Evolutionary conservation across 768 basidiomycete genomes (phyloP).

Genomic region (Leccinum broughii): DNA sequence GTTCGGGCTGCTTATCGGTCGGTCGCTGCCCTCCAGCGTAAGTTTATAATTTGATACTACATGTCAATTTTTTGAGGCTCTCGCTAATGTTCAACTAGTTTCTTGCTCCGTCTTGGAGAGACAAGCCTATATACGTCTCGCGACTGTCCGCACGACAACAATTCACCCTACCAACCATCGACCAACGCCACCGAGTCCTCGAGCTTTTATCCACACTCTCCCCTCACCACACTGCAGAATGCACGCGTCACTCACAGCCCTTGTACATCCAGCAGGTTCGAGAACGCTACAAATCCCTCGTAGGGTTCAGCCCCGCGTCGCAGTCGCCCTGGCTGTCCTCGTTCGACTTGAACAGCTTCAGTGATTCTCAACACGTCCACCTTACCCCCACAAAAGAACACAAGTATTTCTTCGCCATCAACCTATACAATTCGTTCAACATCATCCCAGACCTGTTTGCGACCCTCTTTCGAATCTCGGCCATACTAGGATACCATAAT

Average conservation of each 20-base stretch:
- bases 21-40: slow-evolving; percentile 42
- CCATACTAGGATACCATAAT: slow-evolving; percentile 95
- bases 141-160: slow-evolving; percentile 59
- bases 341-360: slow-evolving; percentile 46
- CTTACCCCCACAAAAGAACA: slow-evolving; percentile 59
- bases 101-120: slow-evolving; percentile 49
- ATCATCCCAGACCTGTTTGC: slow-evolving; percentile 97
- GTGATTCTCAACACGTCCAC: slow-evolving; percentile 40
- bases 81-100: slow-evolving; percentile 19
- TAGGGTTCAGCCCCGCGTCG: slow-evolving; percentile 70
- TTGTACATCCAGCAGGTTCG: slow-evolving; percentile 82
- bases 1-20: slow-evolving; percentile 58
- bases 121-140: slow-evolving; percentile 46
- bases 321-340: slow-evolving; percentile 60
- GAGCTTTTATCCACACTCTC: slow-evolving; percentile 85
- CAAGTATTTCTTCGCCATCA: slow-evolving; percentile 99
- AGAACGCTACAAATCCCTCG: slow-evolving; percentile 81
- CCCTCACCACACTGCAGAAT: slow-evolving; percentile 91
- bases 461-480: slow-evolving; percentile 90
- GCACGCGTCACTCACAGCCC: slow-evolving; percentile 81
- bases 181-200: slow-evolving; percentile 84
- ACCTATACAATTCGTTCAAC: slow-evolving; percentile 99
- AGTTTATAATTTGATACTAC: slow-evolving; percentile 10
- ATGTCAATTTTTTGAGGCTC: neutral
- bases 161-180: slow-evolving; percentile 73